Evolutionary conservation across 2,329 filamentous ascomycete species (phyloP).

Genomic region (Xylaria sp.): DNA sequence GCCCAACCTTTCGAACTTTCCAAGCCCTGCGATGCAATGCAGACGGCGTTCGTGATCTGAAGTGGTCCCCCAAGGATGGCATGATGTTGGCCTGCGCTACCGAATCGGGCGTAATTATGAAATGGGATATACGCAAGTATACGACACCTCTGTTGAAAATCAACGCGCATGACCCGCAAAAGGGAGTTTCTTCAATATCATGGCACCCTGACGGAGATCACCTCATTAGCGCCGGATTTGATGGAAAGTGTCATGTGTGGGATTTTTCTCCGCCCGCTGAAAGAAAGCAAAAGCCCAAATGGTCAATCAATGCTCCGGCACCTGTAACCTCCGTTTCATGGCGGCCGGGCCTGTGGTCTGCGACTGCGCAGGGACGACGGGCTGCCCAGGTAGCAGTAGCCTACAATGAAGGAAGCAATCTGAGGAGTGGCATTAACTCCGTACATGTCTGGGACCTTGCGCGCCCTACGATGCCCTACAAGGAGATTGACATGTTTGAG

Average conservation of each 20-base stretch:
- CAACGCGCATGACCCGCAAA: constrained; percentile 61
- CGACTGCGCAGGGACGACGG: constrained; percentile 63
- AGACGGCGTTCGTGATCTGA: constrained; percentile 66
- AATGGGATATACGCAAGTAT: constrained; percentile 67
- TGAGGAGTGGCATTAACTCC: constrained; percentile 60
- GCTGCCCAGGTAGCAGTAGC: constrained; percentile 67
- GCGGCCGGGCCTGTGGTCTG: constrained; percentile 70
- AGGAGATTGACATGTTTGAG: constrained; percentile 67
- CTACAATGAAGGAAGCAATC: constrained; percentile 62
- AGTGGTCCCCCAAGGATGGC: constrained; percentile 68
- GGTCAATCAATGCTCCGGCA: constrained; percentile 65
- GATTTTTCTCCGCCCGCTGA: constrained; percentile 65
- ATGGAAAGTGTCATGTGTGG: constrained; percentile 69
- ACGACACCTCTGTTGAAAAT: constrained; percentile 61
- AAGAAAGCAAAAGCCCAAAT: constrained; percentile 68
- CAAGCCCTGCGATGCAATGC: constrained; percentile 57
- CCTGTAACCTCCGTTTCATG: constrained; percentile 65
- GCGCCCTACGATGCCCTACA: constrained; percentile 69
- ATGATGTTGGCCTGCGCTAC: constrained; percentile 69
- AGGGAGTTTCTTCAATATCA: constrained; percentile 62
- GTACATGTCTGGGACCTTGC: constrained; percentile 75
- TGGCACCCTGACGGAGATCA: constrained; percentile 75
- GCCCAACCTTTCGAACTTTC: constrained; percentile 56
- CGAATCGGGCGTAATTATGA: constrained; percentile 65
- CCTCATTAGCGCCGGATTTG: constrained; percentile 66